A percentile compares a stretch with the other conserved stretches of the same genome.
These are phyloP conservation scores for Mucuna pruriens DNA, from an alignment of 306 rosid genomes.

Conservation along the genomic window DNA sequence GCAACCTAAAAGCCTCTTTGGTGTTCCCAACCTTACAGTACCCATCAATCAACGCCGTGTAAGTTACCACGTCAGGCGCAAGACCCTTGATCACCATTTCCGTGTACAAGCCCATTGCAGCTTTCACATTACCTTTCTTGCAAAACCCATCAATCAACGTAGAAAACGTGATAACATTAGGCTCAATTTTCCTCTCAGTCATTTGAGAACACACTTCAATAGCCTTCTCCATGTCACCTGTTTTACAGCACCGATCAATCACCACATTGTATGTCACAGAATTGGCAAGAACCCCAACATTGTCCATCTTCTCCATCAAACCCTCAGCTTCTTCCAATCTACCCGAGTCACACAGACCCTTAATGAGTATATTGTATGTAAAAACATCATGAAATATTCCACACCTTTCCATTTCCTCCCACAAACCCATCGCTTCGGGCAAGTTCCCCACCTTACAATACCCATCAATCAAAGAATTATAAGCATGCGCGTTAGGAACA, in stretches of 20 bases:
- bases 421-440: constrained; percentile 54
- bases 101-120: constrained; percentile 63
- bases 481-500: constrained; percentile 56
- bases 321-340: constrained; percentile 58
- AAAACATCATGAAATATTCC: constrained; percentile 52
- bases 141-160: constrained; percentile 71
- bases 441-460: constrained; percentile 55
- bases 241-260: constrained; percentile 66
- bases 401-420: constrained; percentile 56
- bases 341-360: constrained; percentile 49
- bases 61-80: constrained; percentile 65
- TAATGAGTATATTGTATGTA: constrained; percentile 69
- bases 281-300: constrained; percentile 51
- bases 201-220: constrained; percentile 69
- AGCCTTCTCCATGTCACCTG: constrained; percentile 64
- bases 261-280: constrained; percentile 64
- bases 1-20: constrained; percentile 59
- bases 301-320: constrained; percentile 52
- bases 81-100: constrained; percentile 72
- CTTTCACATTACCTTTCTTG: constrained; percentile 57
- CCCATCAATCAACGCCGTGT: constrained; percentile 77
- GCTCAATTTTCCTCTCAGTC: constrained; percentile 61
- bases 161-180: constrained; percentile 63
- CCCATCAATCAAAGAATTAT: constrained; percentile 70
- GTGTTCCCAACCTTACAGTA: constrained; percentile 60